Evolutionary conservation across 1,284 basidiomycete genomes (phyloP).

Genomic region (Mycosarcoma maydis): DNA sequence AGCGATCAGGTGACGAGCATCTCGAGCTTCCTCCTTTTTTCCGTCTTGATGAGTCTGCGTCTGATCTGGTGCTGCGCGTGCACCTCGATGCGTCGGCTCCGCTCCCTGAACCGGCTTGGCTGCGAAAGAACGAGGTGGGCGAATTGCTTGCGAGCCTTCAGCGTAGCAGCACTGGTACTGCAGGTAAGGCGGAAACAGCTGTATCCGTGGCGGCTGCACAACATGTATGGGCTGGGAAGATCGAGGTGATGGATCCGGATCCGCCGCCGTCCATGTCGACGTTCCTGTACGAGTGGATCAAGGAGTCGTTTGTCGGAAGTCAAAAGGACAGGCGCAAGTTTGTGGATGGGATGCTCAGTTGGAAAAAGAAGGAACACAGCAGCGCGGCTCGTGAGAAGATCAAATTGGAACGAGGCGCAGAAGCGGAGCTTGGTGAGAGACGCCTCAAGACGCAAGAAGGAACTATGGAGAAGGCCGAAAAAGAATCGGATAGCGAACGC

Average conservation of each 20-base stretch:
- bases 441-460: neutral
- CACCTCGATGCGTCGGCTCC: slow-evolving; percentile 83
- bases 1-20: neutral
- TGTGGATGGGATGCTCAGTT: slow-evolving; percentile 86
- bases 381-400: slow-evolving; percentile 73
- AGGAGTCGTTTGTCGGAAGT: slow-evolving; percentile 79
- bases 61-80: slow-evolving; percentile 26
- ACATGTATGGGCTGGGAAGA: slow-evolving; percentile 85
- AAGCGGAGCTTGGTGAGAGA: neutral
- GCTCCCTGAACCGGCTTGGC: slow-evolving; percentile 88
- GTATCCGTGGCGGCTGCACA: slow-evolving; percentile 11
- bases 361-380: slow-evolving; percentile 77
- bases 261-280: slow-evolving; percentile 92
- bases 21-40: slow-evolving; percentile 38
- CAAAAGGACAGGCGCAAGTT: slow-evolving; percentile 83
- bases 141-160: slow-evolving; percentile 91
- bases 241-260: slow-evolving; percentile 90
- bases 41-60: slow-evolving; percentile 6
- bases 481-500: slow-evolving; percentile 11
- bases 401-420: slow-evolving; percentile 66
- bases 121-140: slow-evolving; percentile 88
- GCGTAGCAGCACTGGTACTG: slow-evolving; percentile 73
- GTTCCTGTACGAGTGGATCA: slow-evolving; percentile 85
- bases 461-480: neutral
- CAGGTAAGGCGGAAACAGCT: slow-evolving; percentile 70